phyloP scores from a whole-genome alignment of 495 filamentous ascomycete species.

The Penicillium bovifimosum region DNA sequence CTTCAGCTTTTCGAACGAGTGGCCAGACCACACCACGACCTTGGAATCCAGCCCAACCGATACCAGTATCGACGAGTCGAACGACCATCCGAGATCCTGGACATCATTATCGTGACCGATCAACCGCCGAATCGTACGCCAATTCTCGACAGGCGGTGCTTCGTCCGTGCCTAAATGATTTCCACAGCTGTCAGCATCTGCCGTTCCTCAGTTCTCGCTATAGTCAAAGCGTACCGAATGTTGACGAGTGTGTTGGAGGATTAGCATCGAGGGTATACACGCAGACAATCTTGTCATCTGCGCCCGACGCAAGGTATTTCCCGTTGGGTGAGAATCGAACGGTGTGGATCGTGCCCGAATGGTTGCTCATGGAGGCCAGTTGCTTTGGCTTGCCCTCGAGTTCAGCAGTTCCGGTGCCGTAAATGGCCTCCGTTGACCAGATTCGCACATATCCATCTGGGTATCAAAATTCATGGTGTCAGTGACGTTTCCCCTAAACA shows the following conservation, averaged over 20 bases:
- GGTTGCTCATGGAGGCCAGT: conserved; percentile 94
- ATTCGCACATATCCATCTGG: conserved; percentile 92
- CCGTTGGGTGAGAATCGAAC: conserved; percentile 93
- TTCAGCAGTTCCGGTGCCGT: conserved; percentile 62
- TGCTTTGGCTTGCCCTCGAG: conserved; percentile 77
- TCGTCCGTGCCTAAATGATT: conserved; percentile 69
- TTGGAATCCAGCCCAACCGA: conserved; percentile 97
- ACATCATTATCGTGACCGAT: conserved; percentile 99
- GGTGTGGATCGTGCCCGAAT: conserved; percentile 93
- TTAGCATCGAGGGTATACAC: conserved; percentile 86
- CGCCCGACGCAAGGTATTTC: conserved; percentile 89
- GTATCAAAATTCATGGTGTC: conserved; percentile 8
- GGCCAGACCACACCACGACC: conserved; percentile 94
- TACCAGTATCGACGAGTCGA: conserved; percentile 90
- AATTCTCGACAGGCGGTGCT: conserved; percentile 88
- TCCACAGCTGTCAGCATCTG: neutral
- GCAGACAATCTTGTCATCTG: conserved; percentile 97
- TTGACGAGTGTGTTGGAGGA: conserved; percentile 63
- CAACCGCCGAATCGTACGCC: conserved; percentile 86
- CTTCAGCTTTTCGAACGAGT: conserved; percentile 97
- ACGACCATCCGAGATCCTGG: conserved; percentile 95
- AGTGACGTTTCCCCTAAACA: conserved; percentile 3
- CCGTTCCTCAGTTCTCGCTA: neutral
- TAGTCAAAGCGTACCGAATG: conserved; percentile 59
- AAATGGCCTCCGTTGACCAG: conserved; percentile 93